Evolutionary conservation across 2,329 filamentous ascomycete genomes (phyloP).

Genomic region (Colletotrichum phormii): DNA sequence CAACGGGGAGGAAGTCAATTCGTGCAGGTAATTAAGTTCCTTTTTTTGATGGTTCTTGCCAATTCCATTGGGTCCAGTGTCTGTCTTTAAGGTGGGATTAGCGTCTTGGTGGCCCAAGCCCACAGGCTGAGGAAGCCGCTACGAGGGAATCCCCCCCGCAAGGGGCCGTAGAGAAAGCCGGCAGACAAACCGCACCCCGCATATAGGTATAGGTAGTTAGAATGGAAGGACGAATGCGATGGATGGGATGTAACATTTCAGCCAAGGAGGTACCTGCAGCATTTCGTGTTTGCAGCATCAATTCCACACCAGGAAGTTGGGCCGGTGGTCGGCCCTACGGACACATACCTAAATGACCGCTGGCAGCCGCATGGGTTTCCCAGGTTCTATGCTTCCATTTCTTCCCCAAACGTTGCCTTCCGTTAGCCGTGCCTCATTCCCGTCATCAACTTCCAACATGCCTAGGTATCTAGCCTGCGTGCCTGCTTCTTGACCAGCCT

Average conservation of each 20-base stretch:
- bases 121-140: constrained; percentile 9
- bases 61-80: neutral
- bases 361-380: neutral
- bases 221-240: neutral
- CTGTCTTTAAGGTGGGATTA: constrained; percentile 29
- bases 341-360: neutral
- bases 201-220: too few species aligned
- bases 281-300: neutral
- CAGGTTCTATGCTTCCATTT: neutral
- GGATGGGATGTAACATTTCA: neutral
- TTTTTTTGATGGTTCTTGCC: neutral
- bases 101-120: constrained; percentile 22
- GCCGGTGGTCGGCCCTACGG: neutral
- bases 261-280: neutral
- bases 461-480: neutral
- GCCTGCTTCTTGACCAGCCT: neutral
- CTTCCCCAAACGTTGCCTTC: too few species aligned
- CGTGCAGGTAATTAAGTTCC: neutral
- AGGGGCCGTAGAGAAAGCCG: neutral
- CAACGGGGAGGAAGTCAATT: neutral
- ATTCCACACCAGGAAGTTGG: neutral
- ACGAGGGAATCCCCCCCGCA: constrained; percentile 31
- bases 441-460: neutral
- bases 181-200: neutral
- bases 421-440: neutral